Conservation (phyloP, 2,329 filamentous ascomycete genomes). For the Mycosphaerella arachidis region DNA sequence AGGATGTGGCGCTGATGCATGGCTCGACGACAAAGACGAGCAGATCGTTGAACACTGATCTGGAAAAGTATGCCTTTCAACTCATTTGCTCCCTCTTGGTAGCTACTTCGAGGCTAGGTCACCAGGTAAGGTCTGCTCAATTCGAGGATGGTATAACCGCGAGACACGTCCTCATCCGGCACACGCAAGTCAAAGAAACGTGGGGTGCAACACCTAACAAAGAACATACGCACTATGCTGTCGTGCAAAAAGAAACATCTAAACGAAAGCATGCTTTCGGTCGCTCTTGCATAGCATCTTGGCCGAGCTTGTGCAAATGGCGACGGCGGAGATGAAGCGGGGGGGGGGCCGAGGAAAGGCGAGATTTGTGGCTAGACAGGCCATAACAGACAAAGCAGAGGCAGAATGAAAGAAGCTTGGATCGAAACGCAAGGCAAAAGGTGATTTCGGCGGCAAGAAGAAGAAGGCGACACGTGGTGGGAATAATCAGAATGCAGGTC, state of each 20-base stretch:
- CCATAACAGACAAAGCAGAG: not conserved
- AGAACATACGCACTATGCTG: no score
- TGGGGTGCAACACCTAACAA: no score
- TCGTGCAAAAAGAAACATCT: no score
- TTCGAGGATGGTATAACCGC: no score
- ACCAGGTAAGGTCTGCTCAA: no score
- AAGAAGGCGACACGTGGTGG: not conserved
- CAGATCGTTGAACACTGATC: not conserved
- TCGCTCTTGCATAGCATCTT: no score
- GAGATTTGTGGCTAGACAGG: not conserved
- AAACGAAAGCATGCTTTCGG: no score
- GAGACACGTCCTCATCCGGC: not conserved
- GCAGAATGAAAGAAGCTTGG: not conserved
- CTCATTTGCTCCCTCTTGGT: not conserved
- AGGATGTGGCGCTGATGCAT: not conserved
- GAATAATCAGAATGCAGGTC: not conserved
- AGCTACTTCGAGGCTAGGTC: not conserved
- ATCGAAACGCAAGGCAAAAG: not conserved
- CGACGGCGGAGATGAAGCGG: not conserved
- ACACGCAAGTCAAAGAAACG: not conserved
- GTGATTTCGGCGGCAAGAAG: not conserved
- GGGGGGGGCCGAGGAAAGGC: not conserved
- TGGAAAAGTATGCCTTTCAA: not conserved
- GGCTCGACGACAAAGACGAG: no score
- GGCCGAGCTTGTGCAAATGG: not conserved